Evolutionary conservation across 352 stramenopile species (phyloP).

Genomic region (Globisporangium cederbergense): DNA sequence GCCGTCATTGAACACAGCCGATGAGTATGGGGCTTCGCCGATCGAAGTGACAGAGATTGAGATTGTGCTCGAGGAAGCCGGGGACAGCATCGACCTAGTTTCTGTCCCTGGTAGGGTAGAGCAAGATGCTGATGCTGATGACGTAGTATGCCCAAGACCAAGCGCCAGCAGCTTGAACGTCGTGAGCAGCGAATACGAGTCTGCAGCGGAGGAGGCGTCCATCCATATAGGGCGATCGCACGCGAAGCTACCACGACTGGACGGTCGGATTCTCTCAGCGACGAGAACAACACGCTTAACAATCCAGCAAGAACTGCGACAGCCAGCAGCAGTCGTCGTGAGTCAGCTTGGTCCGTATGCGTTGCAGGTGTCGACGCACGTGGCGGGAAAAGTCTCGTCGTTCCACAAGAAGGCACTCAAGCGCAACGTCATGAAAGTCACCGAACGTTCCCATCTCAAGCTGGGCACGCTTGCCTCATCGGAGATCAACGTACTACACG

Average conservation of each 20-base stretch:
- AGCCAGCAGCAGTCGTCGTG: neutral
- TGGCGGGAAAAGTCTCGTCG: conserved; percentile 7
- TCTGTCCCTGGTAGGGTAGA: neutral
- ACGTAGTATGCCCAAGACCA: neutral
- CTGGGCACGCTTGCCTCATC: conserved; percentile 20
- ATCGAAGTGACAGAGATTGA: neutral
- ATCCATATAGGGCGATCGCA: neutral
- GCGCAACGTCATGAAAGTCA: conserved; percentile 16
- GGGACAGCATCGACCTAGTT: neutral
- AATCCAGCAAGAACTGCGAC: conserved; percentile 10
- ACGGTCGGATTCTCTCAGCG: neutral
- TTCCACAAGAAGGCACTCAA: conserved; percentile 35
- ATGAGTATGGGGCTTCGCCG: neutral
- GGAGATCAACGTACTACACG: conserved; percentile 25
- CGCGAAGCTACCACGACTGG: neutral
- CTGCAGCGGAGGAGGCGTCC: neutral
- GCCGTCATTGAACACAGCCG: neutral
- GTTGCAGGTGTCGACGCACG: conserved; percentile 5
- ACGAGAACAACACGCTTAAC: neutral
- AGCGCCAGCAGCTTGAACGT: neutral
- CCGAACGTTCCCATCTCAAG: conserved; percentile 26
- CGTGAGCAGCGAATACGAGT: neutral
- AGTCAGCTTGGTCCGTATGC: conserved; percentile 3
- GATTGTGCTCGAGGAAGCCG: neutral
- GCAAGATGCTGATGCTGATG: neutral